Conservation (phyloP, 495 filamentous ascomycete genomes). For the Aspergillus biplanus region DNA sequence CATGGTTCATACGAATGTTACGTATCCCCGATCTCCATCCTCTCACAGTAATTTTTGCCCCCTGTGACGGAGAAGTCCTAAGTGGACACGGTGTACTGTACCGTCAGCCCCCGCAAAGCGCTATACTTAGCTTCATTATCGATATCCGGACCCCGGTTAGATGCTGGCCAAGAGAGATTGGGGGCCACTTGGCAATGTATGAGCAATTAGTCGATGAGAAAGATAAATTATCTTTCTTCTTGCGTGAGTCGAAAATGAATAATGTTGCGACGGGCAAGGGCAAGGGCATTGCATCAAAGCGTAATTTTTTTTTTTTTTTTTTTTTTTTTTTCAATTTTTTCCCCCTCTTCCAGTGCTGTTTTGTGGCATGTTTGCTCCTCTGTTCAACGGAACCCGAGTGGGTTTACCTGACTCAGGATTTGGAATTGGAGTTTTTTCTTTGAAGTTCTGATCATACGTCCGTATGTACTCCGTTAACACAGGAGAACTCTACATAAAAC, state of each 20-base stretch:
- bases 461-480: not conserved
- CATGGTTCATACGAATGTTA: constrained; percentile 1
- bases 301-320: not conserved
- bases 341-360: not conserved
- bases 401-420: constrained; percentile 4
- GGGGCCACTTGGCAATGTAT: not conserved
- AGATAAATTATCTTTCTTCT: not conserved
- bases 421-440: constrained; percentile 1
- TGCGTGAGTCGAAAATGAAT: not conserved
- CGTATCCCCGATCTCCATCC: not conserved
- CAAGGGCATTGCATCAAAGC: no score
- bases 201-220: not conserved
- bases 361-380: not conserved
- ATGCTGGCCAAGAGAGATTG: constrained; percentile 1
- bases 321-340: no score
- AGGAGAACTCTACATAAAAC: not conserved
- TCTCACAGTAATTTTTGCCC: no score
- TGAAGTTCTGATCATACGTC: not conserved
- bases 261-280: no score
- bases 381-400: not conserved
- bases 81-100: constrained; percentile 23
- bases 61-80: constrained; percentile 6
- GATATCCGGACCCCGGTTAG: constrained; percentile 14
- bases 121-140: constrained; percentile 17
- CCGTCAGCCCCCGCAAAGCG: constrained; percentile 23